A percentile compares a stretch with the other conserved stretches of the same genome.
Conservation (phyloP, 805 yeast species). For the Barnettozyma siamensis region DNA sequence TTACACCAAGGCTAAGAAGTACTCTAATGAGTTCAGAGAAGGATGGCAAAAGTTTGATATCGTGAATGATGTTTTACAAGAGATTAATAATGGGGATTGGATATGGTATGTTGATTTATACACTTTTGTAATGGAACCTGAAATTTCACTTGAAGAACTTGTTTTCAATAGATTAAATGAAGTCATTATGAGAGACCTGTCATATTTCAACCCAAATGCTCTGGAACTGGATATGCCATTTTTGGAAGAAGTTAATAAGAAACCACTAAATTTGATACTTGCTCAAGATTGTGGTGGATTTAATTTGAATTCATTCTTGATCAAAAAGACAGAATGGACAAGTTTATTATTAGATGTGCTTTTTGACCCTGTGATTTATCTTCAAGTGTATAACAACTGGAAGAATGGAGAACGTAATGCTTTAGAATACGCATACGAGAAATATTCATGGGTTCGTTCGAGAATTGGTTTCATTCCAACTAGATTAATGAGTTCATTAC, state of each 20-base stretch:
- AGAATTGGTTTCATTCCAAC: slow-evolving; percentile 36
- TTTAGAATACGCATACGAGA: slow-evolving; percentile 32
- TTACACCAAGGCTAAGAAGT: slow-evolving; percentile 40
- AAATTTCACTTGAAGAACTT: slow-evolving; percentile 29
- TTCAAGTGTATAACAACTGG: slow-evolving; percentile 35
- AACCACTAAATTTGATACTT: slow-evolving; percentile 32
- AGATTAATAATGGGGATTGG: slow-evolving; percentile 30
- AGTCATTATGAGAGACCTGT: slow-evolving; percentile 27
- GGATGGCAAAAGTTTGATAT: slow-evolving; percentile 40
- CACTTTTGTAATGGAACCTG: slow-evolving; percentile 37
- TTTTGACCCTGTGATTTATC: slow-evolving; percentile 38
- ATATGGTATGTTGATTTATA: slow-evolving; percentile 38
- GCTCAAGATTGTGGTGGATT: slow-evolving; percentile 40
- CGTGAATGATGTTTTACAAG: slow-evolving; percentile 30
- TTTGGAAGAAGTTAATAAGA: slow-evolving; percentile 16
- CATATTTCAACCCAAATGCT: slow-evolving; percentile 32
- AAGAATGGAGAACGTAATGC: slow-evolving; percentile 35
- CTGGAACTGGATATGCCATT: slow-evolving; percentile 29
- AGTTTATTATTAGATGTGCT: slow-evolving; percentile 31
- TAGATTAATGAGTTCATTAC: slow-evolving; percentile 31
- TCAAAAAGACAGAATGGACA: slow-evolving; percentile 35
- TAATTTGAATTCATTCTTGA: slow-evolving; percentile 34
- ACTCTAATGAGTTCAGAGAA: slow-evolving; percentile 44
- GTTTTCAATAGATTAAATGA: slow-evolving; percentile 28
- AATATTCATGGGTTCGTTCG: slow-evolving; percentile 36